phyloP scores from a whole-genome alignment of 805 yeast genomes.

The Cyberlindnera mrakii region DNA sequence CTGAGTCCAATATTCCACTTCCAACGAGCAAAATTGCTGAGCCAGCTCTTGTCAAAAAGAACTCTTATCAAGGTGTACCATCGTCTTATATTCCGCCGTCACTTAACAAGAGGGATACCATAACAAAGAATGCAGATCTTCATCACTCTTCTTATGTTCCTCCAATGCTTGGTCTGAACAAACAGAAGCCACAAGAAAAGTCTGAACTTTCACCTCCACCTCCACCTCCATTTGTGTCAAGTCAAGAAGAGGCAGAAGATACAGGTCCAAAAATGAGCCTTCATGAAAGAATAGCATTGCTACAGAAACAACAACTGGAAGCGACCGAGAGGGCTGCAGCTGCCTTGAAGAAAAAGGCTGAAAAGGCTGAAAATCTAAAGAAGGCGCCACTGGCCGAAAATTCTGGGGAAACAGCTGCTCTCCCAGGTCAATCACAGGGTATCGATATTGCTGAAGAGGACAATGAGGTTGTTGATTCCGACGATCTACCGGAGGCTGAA shows the following conservation, averaged over 20 bases:
- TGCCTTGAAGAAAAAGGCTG: slow-evolving; percentile 45
- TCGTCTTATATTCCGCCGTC: slow-evolving; percentile 25
- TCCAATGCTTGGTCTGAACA: slow-evolving; percentile 18
- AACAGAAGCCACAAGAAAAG: slow-evolving; percentile 6
- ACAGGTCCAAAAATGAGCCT: slow-evolving; percentile 73
- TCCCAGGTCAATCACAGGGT: neutral
- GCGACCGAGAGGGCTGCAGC: slow-evolving; percentile 70
- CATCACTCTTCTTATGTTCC: slow-evolving; percentile 25
- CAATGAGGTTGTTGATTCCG: slow-evolving; percentile 1
- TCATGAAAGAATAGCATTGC: slow-evolving; percentile 78
- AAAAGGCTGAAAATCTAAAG: slow-evolving; percentile 39
- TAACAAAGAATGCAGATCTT: slow-evolving; percentile 5
- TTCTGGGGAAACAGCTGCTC: slow-evolving; percentile 1
- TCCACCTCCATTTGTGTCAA: slow-evolving; percentile 17
- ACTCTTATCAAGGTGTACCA: slow-evolving; percentile 20
- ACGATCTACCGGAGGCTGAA: slow-evolving; percentile 13
- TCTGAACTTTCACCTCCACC: slow-evolving; percentile 6
- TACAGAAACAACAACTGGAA: slow-evolving; percentile 76
- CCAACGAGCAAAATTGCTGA: slow-evolving; percentile 13
- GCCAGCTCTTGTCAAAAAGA: slow-evolving; percentile 4
- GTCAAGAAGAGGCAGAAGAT: slow-evolving; percentile 30
- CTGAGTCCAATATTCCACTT: slow-evolving; percentile 7
- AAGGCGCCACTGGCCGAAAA: slow-evolving; percentile 1
- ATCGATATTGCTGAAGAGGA: neutral
- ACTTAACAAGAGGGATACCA: slow-evolving; percentile 11